Evolutionary conservation across 257 asterid species (phyloP).

Genomic region (Penstemon newberryi): DNA sequence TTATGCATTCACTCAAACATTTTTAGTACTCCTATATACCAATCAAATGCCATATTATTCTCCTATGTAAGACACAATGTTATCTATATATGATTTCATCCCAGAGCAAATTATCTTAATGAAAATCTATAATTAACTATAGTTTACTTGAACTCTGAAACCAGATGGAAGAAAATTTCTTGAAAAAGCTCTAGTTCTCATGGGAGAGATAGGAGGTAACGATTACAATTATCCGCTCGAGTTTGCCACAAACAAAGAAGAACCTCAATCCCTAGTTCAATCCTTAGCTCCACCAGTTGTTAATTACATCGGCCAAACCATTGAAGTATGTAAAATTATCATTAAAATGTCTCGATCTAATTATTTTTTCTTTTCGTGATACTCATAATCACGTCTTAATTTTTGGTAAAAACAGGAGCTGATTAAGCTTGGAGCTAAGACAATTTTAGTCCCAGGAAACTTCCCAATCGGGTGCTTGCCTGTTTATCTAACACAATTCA

Average conservation of each 20-base stretch:
- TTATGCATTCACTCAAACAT: too few species aligned
- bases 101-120: too few species aligned
- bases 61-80: too few species aligned
- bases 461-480: slow-evolving; percentile 53
- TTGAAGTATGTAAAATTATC: slow-evolving; percentile 4
- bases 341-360: neutral
- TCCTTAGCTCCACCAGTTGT: slow-evolving; percentile 31
- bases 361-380: neutral
- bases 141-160: neutral
- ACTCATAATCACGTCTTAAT: neutral
- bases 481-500: slow-evolving; percentile 29
- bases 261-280: slow-evolving; percentile 23
- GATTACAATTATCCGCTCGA: slow-evolving; percentile 43
- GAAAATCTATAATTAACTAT: neutral
- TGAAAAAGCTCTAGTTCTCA: slow-evolving; percentile 35
- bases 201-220: slow-evolving; percentile 71
- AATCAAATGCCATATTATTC: too few species aligned
- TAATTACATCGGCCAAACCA: slow-evolving; percentile 25
- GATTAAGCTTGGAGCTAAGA: slow-evolving; percentile 47
- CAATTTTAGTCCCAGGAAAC: slow-evolving; percentile 53
- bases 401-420: slow-evolving; percentile 37
- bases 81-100: too few species aligned
- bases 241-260: slow-evolving; percentile 14
- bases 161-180: slow-evolving; percentile 41
- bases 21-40: too few species aligned